These are phyloP conservation scores for Symbiodinium natans DNA, from an alignment of 73 alveolate species.

Conservation along the genomic window DNA sequence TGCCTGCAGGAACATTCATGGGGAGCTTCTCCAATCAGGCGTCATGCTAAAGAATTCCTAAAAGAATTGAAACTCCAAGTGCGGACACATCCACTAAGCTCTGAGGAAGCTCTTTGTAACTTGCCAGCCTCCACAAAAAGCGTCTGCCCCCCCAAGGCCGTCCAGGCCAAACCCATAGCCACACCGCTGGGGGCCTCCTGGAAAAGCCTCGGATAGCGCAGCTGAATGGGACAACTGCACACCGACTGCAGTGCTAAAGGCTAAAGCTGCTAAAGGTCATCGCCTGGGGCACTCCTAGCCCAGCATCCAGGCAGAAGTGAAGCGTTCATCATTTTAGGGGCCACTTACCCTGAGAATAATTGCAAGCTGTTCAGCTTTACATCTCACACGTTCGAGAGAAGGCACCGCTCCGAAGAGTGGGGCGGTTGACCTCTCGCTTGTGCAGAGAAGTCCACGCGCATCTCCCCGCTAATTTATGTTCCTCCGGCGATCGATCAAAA, in stretches of 20 bases:
- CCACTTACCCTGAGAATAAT: no score
- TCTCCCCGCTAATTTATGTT: not conserved
- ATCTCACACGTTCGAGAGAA: no score
- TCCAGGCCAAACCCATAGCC: slow-evolving; percentile 97
- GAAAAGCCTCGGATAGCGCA: slow-evolving; percentile 23
- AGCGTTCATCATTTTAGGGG: no score
- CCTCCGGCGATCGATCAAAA: no score
- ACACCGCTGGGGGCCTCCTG: slow-evolving; percentile 95
- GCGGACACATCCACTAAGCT: no score
- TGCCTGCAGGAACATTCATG: not conserved
- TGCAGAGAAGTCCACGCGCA: not conserved
- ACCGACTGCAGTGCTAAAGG: not conserved
- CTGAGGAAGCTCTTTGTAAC: no score
- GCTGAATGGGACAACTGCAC: no score
- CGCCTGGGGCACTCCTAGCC: not conserved
- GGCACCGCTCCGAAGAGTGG: slow-evolving; percentile 68
- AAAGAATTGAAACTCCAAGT: no score
- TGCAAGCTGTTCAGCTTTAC: no score
- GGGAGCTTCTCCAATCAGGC: slow-evolving; percentile 24
- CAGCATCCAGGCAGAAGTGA: not conserved
- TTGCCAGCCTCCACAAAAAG: slow-evolving; percentile 95
- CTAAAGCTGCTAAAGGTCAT: not conserved
- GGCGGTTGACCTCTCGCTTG: slow-evolving; percentile 57
- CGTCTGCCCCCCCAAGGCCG: slow-evolving; percentile 96
- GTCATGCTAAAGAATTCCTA: slow-evolving; percentile 42